These are phyloP conservation scores for Chenopodium album DNA, from an alignment of 148 eudicot species.

Conservation along the genomic window DNA sequence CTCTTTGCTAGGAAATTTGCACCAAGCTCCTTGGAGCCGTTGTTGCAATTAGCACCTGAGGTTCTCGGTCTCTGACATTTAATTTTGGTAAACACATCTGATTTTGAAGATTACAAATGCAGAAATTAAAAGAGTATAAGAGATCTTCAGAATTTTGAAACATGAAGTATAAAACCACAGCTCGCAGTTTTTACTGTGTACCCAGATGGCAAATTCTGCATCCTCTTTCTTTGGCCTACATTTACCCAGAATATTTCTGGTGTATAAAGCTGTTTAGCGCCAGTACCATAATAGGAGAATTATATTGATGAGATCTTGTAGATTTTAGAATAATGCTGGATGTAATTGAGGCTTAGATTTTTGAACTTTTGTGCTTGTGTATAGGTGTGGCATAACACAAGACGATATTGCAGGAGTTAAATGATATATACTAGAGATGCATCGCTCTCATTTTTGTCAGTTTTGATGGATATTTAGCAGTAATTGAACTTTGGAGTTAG, in stretches of 20 bases:
- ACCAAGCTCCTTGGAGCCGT: constrained; percentile 67
- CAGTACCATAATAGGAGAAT: background rate
- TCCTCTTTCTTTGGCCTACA: background rate
- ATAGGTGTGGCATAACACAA: constrained; percentile 7
- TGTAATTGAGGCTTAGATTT: constrained; percentile 15
- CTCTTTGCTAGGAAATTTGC: constrained; percentile 80
- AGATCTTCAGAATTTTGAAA: background rate
- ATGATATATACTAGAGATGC: background rate
- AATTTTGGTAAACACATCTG: background rate
- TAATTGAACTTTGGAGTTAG: background rate
- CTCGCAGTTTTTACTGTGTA: background rate
- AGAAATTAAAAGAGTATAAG: background rate
- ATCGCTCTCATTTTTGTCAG: background rate
- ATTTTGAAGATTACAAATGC: background rate
- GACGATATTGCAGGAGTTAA: background rate
- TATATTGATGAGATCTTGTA: constrained; percentile 15
- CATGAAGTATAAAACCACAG: background rate
- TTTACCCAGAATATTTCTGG: constrained; percentile 7
- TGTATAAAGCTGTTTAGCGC: constrained; percentile 11
- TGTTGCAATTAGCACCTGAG: constrained; percentile 44
- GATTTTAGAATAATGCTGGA: constrained; percentile 20
- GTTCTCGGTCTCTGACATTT: constrained; percentile 40
- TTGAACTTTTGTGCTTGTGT: constrained; percentile 3
- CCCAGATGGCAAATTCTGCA: background rate
- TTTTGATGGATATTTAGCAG: background rate